phyloP scores from a whole-genome alignment of 768 basidiomycete genomes.

The Lentinula raphanica region DNA sequence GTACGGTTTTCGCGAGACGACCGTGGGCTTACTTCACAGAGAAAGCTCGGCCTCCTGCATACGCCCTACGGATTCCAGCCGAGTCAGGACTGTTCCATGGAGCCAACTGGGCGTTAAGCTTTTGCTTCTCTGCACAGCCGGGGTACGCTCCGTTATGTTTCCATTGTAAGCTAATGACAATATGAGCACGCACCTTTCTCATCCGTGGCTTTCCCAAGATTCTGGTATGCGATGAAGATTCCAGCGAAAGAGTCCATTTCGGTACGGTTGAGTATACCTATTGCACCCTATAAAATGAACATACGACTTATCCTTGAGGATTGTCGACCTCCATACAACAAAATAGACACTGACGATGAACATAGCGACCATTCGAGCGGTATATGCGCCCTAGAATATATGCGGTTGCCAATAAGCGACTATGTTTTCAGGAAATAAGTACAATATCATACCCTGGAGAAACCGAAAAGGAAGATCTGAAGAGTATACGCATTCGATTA shows the following conservation, averaged over 20 bases:
- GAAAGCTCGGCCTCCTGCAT: conserved; percentile 42
- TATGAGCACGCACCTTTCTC: conserved; percentile 28
- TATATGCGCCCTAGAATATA: conserved; percentile 60
- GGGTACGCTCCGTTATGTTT: background rate
- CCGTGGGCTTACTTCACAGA: conserved; percentile 49
- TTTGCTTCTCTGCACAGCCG: conserved; percentile 25
- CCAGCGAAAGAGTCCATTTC: conserved; percentile 70
- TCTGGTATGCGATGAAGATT: conserved; percentile 59
- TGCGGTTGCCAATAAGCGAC: conserved; percentile 6
- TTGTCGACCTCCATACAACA: background rate
- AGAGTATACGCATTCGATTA: too few species aligned
- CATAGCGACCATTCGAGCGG: conserved; percentile 67
- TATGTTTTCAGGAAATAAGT: background rate
- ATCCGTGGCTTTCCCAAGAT: conserved; percentile 50
- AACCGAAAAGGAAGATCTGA: conserved; percentile 75
- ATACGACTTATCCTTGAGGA: background rate
- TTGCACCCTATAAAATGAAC: conserved; percentile 44
- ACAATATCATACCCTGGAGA: conserved; percentile 48
- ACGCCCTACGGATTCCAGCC: conserved; percentile 48
- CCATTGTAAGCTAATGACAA: too few species aligned
- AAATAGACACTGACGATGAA: conserved; percentile 47
- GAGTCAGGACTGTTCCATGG: conserved; percentile 52
- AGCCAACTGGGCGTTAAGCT: conserved; percentile 38
- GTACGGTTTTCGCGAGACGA: background rate
- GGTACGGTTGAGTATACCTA: conserved; percentile 63